A percentile compares a stretch with the other conserved stretches of the same genome.
Conservation (phyloP, 495 filamentous ascomycete species). For the Choiromyces venosus region DNA sequence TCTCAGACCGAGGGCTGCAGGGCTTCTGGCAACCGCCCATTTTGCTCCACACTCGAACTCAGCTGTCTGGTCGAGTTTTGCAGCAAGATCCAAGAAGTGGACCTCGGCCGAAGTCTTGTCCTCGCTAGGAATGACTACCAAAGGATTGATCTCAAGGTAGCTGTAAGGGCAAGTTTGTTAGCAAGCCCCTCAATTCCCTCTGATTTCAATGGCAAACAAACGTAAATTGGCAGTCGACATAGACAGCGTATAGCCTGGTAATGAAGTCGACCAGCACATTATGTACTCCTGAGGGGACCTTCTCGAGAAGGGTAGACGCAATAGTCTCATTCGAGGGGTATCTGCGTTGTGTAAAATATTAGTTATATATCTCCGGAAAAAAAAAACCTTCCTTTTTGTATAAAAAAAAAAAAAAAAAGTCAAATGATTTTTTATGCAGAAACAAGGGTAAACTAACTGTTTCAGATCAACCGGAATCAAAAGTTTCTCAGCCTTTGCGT, state of each 20-base stretch:
- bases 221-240: constrained; percentile 99
- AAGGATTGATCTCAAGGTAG: constrained; percentile 99
- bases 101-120: constrained; percentile 87
- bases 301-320: constrained; percentile 72
- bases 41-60: constrained; percentile 99
- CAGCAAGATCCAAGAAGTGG: constrained; percentile 95
- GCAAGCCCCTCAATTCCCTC: background rate
- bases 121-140: constrained; percentile 95
- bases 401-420: background rate
- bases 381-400: background rate
- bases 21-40: constrained; percentile 91
- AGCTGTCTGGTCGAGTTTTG: constrained; percentile 97
- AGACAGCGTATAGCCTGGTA: constrained; percentile 82
- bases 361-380: constrained; percentile 8
- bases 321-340: constrained; percentile 96
- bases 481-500: constrained; percentile 97
- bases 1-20: constrained; percentile 75
- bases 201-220: constrained; percentile 10
- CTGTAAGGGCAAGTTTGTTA: constrained; percentile 16
- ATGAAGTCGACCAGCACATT: constrained; percentile 99
- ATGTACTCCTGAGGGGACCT: constrained; percentile 92
- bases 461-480: constrained; percentile 92
- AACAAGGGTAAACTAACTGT: constrained; percentile 45
- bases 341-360: constrained; percentile 31
- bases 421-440: background rate